These are phyloP conservation scores for Epichloe typhina DNA, from an alignment of 2,329 filamentous ascomycete genomes.

Conservation along the genomic window DNA sequence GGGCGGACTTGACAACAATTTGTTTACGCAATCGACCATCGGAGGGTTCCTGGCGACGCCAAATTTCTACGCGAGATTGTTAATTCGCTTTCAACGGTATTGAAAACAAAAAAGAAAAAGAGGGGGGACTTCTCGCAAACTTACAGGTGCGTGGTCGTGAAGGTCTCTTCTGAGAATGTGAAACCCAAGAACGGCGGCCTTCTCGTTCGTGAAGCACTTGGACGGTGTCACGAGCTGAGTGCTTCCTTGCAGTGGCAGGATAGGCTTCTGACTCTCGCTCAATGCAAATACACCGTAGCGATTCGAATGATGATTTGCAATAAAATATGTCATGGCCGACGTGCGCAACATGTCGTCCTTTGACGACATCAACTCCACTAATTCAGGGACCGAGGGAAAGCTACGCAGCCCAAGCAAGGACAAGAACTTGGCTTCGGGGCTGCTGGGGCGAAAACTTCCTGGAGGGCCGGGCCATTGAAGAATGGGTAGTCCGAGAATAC, in stretches of 20 bases:
- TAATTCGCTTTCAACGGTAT: background rate
- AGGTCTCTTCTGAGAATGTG: conserved; percentile 63
- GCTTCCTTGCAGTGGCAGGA: conserved; percentile 63
- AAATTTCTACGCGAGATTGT: conserved; percentile 44
- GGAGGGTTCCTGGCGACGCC: conserved; percentile 74
- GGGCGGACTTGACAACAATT: conserved; percentile 60
- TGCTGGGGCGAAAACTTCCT: conserved; percentile 49
- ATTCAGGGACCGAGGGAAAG: conserved; percentile 52
- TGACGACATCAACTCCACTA: conserved; percentile 67
- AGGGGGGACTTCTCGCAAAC: conserved; percentile 4
- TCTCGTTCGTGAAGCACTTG: conserved; percentile 71
- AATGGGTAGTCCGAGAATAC: conserved; percentile 59
- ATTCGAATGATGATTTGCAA: conserved; percentile 66
- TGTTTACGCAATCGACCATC: conserved; percentile 62
- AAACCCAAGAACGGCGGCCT: conserved; percentile 67
- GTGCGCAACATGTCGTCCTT: conserved; percentile 45
- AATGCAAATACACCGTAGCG: conserved; percentile 57
- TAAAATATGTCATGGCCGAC: conserved; percentile 67
- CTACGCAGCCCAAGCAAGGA: conserved; percentile 57
- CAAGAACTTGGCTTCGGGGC: conserved; percentile 64
- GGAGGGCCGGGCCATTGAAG: conserved; percentile 65
- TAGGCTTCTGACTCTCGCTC: conserved; percentile 38
- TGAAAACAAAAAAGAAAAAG: background rate
- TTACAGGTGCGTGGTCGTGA: conserved; percentile 55
- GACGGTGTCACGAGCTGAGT: conserved; percentile 56